Evolutionary conservation across 371 early-diverging fungal genomes (phyloP), one percentile per base, ranked within the genome.

Genomic region (Mucor plumbeus): DNA sequence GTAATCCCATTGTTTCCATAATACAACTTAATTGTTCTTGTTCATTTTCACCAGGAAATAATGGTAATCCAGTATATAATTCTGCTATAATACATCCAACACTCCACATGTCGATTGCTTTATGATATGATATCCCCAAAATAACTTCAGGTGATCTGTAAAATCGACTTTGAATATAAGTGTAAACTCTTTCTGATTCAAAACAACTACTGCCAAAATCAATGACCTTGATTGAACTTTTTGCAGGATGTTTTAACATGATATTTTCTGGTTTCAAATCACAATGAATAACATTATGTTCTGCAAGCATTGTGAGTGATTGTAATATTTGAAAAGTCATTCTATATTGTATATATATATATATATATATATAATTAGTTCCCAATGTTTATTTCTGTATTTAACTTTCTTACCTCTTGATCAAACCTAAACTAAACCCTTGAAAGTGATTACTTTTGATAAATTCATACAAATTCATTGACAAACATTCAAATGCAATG

Each of bases 61-160:
- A 77, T n/a, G 98, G 98, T 64, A 67, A 58, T 9, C 94, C 94
- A 0, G 92, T 91, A 59, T 91, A 85, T 33, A 99, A 84, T 71
- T 99, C 99, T 34, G 92, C 95, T 9, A 98, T 82, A 41, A 99
- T 98, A 79, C 99, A 99, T 0, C 99, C 99, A 21, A 99, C 77
- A 61, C 93, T 92, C 99, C 99, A 99, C 89, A 99, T 96, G 79
- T 99, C 99, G 69, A 99, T 95, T 7, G 94, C 88, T 70, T 85
- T 92, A 64, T 85, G 88, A 76, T 99, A 99, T 0, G 63, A 59
- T 15, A 70, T 26, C 5, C 96, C 97, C 40, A 98, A 74, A 39
- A 99, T 95, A 15, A 99, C 97, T 76, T 98, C 98, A 8, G 98
- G 98, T n/a, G 95, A 92, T 35, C 99, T 90, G 76, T 98, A 99